These are phyloP conservation scores for Metarhizium brunneum DNA, from an alignment of 2,329 filamentous ascomycete genomes.

Conservation along the genomic window DNA sequence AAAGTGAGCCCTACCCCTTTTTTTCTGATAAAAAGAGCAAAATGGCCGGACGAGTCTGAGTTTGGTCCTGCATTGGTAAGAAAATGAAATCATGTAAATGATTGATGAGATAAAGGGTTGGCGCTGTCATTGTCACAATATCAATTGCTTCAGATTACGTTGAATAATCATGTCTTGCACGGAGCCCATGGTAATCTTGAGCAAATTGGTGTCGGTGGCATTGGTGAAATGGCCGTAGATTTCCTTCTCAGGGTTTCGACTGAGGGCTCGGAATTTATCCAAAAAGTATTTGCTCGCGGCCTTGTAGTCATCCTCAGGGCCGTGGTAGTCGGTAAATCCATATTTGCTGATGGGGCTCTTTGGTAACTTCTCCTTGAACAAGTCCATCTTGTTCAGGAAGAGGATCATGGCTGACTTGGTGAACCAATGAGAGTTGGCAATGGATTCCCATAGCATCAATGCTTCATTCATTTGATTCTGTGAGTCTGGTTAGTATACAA, in stretches of 20 bases:
- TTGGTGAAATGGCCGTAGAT: slow-evolving; percentile 56
- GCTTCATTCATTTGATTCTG: slow-evolving; percentile 90
- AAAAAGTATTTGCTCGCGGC: slow-evolving; percentile 73
- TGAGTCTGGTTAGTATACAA: slow-evolving; percentile 9
- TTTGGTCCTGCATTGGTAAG: not conserved
- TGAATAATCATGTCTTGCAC: slow-evolving; percentile 86
- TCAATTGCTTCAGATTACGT: slow-evolving; percentile 71
- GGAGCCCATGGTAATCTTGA: slow-evolving; percentile 79
- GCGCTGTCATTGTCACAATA: slow-evolving; percentile 26
- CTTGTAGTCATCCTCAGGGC: slow-evolving; percentile 61
- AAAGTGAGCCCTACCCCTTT: not conserved
- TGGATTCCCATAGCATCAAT: slow-evolving; percentile 77
- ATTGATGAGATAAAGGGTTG: not conserved
- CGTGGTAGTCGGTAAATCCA: slow-evolving; percentile 70
- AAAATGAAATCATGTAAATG: not conserved
- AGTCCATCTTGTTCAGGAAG: slow-evolving; percentile 82
- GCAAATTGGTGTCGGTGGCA: slow-evolving; percentile 59
- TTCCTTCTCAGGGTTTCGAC: slow-evolving; percentile 56
- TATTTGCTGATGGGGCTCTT: slow-evolving; percentile 63
- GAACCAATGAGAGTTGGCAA: slow-evolving; percentile 83
- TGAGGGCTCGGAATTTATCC: slow-evolving; percentile 70
- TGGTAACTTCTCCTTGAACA: slow-evolving; percentile 69
- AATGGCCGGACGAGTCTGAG: too few species aligned
- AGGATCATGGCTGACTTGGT: slow-evolving; percentile 72
- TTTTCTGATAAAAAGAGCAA: not conserved